Conservation (phyloP, 768 basidiomycete genomes). For the Leucocoprinus birnbaumii region DNA sequence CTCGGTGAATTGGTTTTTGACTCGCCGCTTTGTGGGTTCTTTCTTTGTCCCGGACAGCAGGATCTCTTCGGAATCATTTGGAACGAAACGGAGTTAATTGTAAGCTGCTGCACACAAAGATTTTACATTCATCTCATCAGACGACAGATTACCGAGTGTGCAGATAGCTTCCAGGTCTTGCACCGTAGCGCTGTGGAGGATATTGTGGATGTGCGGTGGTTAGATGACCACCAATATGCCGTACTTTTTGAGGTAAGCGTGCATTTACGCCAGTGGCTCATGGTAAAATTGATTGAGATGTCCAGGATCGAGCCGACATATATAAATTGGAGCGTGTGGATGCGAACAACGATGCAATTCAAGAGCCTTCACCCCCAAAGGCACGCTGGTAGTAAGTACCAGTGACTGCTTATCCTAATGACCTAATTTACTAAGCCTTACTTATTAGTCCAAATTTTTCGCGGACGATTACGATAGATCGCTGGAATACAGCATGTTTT, state of each 20-base stretch:
- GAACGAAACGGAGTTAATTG: constrained; percentile 40
- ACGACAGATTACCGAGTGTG: constrained; percentile 37
- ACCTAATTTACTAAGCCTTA: neutral
- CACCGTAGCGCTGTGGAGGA: constrained; percentile 21
- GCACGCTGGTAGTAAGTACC: constrained; percentile 8
- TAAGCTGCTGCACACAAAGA: constrained; percentile 19
- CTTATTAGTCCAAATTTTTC: constrained; percentile 7
- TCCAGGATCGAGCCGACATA: constrained; percentile 37
- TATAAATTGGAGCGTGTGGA: constrained; percentile 32
- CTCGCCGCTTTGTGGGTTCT: constrained; percentile 19
- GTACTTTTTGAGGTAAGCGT: constrained; percentile 35
- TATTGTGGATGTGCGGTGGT: constrained; percentile 34
- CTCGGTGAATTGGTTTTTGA: constrained; percentile 20
- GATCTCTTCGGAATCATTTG: constrained; percentile 42
- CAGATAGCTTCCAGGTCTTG: constrained; percentile 25
- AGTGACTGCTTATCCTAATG: neutral
- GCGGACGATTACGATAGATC: constrained; percentile 1
- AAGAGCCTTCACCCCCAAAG: constrained; percentile 1
- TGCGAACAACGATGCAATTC: constrained; percentile 29
- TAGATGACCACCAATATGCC: constrained; percentile 34
- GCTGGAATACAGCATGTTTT: constrained; percentile 13
- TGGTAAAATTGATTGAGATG: neutral
- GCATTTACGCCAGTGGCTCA: neutral
- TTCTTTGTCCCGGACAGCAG: constrained; percentile 20
- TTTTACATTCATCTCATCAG: neutral